A percentile compares a stretch with the other conserved stretches of the same genome.
Evolutionary conservation across 2,329 filamentous ascomycete species (phyloP).

Genomic region (Talaromyces piceae): DNA sequence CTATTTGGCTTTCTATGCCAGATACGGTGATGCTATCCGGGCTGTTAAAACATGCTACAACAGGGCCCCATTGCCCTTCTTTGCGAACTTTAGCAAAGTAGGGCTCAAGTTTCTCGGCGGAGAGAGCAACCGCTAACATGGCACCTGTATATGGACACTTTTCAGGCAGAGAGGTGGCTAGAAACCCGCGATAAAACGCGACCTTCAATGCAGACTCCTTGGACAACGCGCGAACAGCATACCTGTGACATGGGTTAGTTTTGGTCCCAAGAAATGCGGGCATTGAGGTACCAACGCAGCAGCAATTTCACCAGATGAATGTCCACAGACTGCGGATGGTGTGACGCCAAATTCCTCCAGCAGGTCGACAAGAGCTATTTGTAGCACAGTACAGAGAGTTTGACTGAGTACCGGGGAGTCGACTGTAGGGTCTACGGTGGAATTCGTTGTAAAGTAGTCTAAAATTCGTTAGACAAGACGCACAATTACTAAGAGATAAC

Average conservation of each 20-base stretch:
- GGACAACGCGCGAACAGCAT: constrained; percentile 33
- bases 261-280: constrained; percentile 6
- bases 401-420: constrained; percentile 20
- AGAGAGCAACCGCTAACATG: constrained; percentile 23
- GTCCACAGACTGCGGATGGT: constrained; percentile 19
- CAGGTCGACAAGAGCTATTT: constrained; percentile 23
- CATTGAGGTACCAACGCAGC: constrained; percentile 25
- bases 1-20: constrained; percentile 19
- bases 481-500: not conserved
- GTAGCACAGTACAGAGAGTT: constrained; percentile 21
- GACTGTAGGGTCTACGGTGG: constrained; percentile 14
- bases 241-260: constrained; percentile 13
- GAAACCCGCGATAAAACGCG: constrained; percentile 21
- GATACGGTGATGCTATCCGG: constrained; percentile 20
- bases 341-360: constrained; percentile 16
- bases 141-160: constrained; percentile 14
- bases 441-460: constrained; percentile 13
- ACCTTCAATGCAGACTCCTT: constrained; percentile 19
- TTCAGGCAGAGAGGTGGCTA: constrained; percentile 18
- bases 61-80: constrained; percentile 12
- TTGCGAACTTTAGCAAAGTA: constrained; percentile 14
- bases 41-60: constrained; percentile 22
- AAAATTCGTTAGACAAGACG: not conserved
- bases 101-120: constrained; percentile 5
- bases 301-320: constrained; percentile 30